A percentile compares a stretch with the other conserved stretches of the same genome.
Conservation (phyloP, 2,329 filamentous ascomycete genomes). For the Diaporthe humulicola region DNA sequence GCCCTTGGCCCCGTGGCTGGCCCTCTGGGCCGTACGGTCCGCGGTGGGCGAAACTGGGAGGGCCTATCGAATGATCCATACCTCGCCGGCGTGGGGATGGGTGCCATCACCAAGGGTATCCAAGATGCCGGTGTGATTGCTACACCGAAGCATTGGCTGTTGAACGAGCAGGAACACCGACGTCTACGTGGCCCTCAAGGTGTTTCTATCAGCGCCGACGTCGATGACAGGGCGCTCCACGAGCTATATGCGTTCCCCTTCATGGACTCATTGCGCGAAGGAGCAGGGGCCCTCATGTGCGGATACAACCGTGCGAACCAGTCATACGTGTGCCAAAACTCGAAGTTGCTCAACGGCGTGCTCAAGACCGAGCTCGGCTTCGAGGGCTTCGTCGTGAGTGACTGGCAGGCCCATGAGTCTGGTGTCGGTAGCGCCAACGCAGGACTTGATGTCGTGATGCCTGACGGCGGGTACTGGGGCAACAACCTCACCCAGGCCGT, state of each 20-base stretch:
- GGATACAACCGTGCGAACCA: slow-evolving; percentile 37
- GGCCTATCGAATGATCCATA: slow-evolving; percentile 68
- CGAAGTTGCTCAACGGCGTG: slow-evolving; percentile 74
- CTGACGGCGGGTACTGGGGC: slow-evolving; percentile 53
- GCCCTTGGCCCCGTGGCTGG: slow-evolving; percentile 71
- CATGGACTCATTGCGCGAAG: slow-evolving; percentile 34
- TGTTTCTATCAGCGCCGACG: slow-evolving; percentile 55
- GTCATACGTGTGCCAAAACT: slow-evolving; percentile 77
- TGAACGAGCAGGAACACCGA: slow-evolving; percentile 57
- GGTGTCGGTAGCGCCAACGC: slow-evolving; percentile 73
- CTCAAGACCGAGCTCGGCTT: slow-evolving; percentile 74
- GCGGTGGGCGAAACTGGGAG: slow-evolving; percentile 75
- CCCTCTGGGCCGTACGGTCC: slow-evolving; percentile 72
- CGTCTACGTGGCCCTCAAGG: slow-evolving; percentile 63
- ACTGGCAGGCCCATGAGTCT: slow-evolving; percentile 77
- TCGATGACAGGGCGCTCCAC: slow-evolving; percentile 57
- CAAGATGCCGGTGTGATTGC: slow-evolving; percentile 82
- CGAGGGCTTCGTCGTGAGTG: slow-evolving; percentile 75
- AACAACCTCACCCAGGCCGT: slow-evolving; percentile 71
- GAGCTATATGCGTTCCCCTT: slow-evolving; percentile 58
- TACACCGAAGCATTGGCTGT: slow-evolving; percentile 75
- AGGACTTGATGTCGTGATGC: slow-evolving; percentile 82
- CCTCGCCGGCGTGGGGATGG: slow-evolving; percentile 61
- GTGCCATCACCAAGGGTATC: slow-evolving; percentile 75
- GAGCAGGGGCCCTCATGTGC: slow-evolving; percentile 36